Conservation (phyloP, 2,329 filamentous ascomycete species). For the Alternaria sp. region DNA sequence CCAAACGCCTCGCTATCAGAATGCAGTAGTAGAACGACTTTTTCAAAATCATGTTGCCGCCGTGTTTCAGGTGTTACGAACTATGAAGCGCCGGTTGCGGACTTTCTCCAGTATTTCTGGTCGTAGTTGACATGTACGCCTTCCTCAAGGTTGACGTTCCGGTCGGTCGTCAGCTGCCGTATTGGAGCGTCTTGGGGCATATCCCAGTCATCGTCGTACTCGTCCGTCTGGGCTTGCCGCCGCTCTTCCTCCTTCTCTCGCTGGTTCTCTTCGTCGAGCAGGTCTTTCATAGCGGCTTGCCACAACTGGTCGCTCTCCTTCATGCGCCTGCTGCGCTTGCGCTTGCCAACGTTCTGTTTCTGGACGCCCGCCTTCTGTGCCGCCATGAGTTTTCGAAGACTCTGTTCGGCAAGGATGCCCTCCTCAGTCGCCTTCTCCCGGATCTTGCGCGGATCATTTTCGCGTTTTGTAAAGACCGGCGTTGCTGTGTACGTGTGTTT, state of each 20-base stretch:
- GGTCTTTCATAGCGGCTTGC: constrained; percentile 63
- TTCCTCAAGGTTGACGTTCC: constrained; percentile 42
- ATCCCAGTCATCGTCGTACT: constrained; percentile 32
- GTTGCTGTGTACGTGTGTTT: constrained; percentile 71
- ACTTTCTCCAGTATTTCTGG: constrained; percentile 64
- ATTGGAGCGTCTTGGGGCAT: constrained; percentile 29
- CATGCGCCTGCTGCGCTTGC: constrained; percentile 52
- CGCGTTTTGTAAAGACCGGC: constrained; percentile 65
- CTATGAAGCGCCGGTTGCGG: constrained; percentile 39
- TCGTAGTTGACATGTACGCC: constrained; percentile 67
- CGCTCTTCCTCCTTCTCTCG: constrained; percentile 36
- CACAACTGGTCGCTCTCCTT: constrained; percentile 61
- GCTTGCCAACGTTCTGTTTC: constrained; percentile 45
- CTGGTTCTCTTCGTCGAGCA: constrained; percentile 54
- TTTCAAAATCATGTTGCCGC: neutral
- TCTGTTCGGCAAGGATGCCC: constrained; percentile 70
- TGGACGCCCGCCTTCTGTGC: constrained; percentile 57
- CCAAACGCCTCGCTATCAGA: constrained; percentile 52
- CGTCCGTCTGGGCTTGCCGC: constrained; percentile 27
- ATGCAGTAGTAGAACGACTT: constrained; percentile 29
- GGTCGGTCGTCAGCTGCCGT: constrained; percentile 42
- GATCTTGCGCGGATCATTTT: constrained; percentile 67
- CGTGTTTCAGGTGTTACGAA: neutral
- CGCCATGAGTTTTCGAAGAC: constrained; percentile 66
- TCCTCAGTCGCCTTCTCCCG: constrained; percentile 71